Percentiles rank a stretch among this genome's conserved stretches.
These are phyloP conservation scores for Colletotrichum endophyticum DNA, from an alignment of 2,329 filamentous ascomycete species.

Conservation along the genomic window DNA sequence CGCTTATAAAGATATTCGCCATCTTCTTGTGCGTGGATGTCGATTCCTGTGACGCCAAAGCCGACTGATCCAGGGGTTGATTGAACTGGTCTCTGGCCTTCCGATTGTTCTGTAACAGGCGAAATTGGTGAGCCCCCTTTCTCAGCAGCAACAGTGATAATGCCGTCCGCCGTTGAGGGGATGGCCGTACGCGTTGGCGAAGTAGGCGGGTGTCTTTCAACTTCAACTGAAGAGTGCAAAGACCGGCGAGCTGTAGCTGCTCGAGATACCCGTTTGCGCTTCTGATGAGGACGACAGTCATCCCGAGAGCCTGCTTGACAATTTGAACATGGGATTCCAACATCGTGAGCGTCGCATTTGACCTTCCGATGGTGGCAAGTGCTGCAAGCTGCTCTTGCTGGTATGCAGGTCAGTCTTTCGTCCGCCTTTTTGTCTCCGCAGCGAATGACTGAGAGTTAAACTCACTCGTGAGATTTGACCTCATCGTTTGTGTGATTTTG, in stretches of 20 bases:
- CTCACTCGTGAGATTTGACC: background rate
- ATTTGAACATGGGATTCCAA: background rate
- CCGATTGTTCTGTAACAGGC: background rate
- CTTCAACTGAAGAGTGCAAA: background rate
- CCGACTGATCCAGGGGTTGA: background rate
- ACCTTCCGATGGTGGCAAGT: constrained; percentile 2
- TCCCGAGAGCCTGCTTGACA: background rate
- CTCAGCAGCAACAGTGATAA: background rate
- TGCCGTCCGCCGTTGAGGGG: background rate
- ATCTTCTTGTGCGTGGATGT: background rate
- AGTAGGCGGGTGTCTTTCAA: background rate
- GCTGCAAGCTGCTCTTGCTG: background rate
- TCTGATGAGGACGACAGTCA: background rate
- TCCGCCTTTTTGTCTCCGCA: background rate
- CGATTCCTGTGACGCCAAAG: background rate
- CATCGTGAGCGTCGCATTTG: constrained; percentile 10
- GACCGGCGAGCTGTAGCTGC: background rate
- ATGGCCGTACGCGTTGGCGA: background rate
- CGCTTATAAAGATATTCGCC: background rate
- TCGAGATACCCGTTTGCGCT: background rate
- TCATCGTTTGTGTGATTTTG: background rate
- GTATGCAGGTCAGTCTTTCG: background rate
- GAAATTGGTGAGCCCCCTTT: background rate
- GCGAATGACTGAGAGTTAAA: background rate
- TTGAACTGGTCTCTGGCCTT: background rate